Conservation (phyloP, 257 asterid genomes). For the Haberlea rhodopensis region DNA sequence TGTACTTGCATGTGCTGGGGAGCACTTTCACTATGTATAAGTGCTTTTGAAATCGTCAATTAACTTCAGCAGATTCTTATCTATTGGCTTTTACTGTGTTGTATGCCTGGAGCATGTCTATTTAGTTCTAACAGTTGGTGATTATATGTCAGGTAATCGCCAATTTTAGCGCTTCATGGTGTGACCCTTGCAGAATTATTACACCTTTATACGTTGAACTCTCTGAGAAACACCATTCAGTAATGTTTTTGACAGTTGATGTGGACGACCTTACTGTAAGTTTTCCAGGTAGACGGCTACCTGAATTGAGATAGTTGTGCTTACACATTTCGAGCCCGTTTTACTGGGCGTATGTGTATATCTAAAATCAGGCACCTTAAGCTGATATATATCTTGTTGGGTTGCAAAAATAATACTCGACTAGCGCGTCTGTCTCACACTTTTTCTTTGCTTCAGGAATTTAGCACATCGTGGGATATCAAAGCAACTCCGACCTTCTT, state of each 20-base stretch:
- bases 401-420: conserved; percentile 3
- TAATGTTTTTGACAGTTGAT: conserved; percentile 75
- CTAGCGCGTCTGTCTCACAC: background rate
- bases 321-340: background rate
- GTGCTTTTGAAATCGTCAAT: background rate
- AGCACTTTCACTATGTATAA: background rate
- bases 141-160: conserved; percentile 46
- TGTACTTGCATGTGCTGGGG: no score
- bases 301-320: conserved; percentile 13
- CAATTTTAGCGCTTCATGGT: conserved; percentile 96
- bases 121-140: conserved; percentile 22
- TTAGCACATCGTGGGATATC: conserved; percentile 93
- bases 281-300: conserved; percentile 15
- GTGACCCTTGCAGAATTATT: conserved; percentile 90
- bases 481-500: conserved; percentile 99
- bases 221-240: conserved; percentile 71
- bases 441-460: conserved; percentile 55
- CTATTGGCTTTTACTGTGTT: conserved; percentile 1
- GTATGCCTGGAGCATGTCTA: conserved; percentile 9
- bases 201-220: conserved; percentile 84
- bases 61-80: background rate
- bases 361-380: background rate
- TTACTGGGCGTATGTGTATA: background rate
- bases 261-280: conserved; percentile 92
- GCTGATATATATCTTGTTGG: background rate